phyloP scores from a whole-genome alignment of 441 rosid genomes.

The Gossypium davidsonii region DNA sequence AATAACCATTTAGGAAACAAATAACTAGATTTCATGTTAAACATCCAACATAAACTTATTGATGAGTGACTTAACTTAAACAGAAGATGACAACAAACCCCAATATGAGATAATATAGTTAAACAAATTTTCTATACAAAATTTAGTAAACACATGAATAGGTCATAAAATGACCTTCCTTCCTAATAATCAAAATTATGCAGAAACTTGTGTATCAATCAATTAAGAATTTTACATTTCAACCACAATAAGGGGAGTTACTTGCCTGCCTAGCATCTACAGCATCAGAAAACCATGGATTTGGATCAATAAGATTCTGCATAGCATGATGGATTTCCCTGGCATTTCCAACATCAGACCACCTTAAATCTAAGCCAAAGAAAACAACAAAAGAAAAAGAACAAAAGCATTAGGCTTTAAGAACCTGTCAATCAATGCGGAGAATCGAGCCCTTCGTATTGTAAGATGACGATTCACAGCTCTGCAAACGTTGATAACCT shows the following conservation, averaged over 20 bases:
- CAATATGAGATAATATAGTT: background rate
- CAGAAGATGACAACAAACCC: background rate
- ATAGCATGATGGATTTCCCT: constrained; percentile 90
- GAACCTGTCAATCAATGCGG: constrained; percentile 88
- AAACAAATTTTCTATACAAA: background rate
- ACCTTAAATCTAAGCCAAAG: constrained; percentile 6
- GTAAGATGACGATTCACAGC: constrained; percentile 50
- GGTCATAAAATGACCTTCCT: background rate
- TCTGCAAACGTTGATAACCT: constrained; percentile 69
- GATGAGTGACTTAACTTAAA: background rate
- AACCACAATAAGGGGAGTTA: constrained; percentile 9
- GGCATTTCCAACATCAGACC: constrained; percentile 21
- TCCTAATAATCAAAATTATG: background rate
- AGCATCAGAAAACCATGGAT: constrained; percentile 78
- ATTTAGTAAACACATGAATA: background rate
- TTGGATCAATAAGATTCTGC: constrained; percentile 86
- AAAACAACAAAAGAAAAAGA: constrained; percentile 6
- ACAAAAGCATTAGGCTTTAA: background rate
- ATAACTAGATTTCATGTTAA: background rate
- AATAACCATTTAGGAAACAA: background rate
- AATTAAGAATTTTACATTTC: constrained; percentile 7
- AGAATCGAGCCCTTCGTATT: constrained; percentile 80
- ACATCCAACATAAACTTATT: background rate
- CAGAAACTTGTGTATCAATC: constrained; percentile 1
- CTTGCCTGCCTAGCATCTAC: constrained; percentile 98